phyloP scores from a whole-genome alignment of 164 flowering plant genomes.

The Platanus orientalis region DNA sequence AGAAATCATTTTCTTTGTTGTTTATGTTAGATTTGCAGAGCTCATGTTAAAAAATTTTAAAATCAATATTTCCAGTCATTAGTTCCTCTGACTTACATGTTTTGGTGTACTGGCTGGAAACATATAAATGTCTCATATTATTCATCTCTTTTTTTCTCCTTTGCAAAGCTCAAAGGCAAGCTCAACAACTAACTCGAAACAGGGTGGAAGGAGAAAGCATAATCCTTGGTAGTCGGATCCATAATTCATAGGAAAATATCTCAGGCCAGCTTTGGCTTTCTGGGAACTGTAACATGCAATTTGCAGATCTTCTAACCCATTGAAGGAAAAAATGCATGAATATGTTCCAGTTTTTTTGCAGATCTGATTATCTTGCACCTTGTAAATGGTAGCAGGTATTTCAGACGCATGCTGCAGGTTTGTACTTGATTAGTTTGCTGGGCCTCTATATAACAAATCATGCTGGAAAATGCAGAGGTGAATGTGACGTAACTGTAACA shows the following conservation, averaged over 20 bases:
- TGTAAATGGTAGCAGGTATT: too few relatives aligned
- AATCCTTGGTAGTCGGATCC: constrained; percentile 67
- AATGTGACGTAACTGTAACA: too few relatives aligned
- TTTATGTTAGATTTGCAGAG: constrained; percentile 72
- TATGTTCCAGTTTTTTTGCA: too few relatives aligned
- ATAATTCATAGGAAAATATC: constrained; percentile 3
- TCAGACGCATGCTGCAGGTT: too few relatives aligned
- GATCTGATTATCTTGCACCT: too few relatives aligned
- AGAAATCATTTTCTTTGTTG: constrained; percentile 42
- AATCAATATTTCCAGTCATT: constrained; percentile 41
- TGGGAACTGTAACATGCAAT: too few relatives aligned
- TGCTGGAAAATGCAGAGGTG: too few relatives aligned
- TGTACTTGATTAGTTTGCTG: too few relatives aligned
- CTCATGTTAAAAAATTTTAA: constrained; percentile 64
- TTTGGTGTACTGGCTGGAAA: background rate
- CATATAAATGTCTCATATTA: background rate
- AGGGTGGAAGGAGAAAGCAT: constrained; percentile 37
- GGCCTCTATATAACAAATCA: too few relatives aligned
- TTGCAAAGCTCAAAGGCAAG: constrained; percentile 50
- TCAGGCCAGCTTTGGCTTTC: constrained; percentile 9
- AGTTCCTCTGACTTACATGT: too few relatives aligned
- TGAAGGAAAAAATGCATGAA: too few relatives aligned
- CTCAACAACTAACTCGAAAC: constrained; percentile 35
- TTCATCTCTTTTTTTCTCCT: background rate
- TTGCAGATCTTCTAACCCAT: background rate